Percentiles rank a stretch among this genome's conserved stretches.
Evolutionary conservation across 306 rosid species (phyloP).

Genomic region (Sechiopsis laciniata): DNA sequence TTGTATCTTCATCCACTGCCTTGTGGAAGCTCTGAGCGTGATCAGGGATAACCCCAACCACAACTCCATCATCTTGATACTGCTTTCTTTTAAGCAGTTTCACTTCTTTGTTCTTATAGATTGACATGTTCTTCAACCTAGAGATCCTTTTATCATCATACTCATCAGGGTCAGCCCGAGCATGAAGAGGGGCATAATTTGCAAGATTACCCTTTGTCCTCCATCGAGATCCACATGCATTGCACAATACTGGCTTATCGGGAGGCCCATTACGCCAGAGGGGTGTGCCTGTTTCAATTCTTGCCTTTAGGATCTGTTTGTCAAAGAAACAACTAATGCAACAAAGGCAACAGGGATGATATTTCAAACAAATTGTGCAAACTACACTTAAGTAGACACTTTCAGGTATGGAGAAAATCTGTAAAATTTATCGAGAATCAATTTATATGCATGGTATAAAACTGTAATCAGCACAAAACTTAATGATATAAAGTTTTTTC

Average conservation of each 20-base stretch:
- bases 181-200: constrained; percentile 95
- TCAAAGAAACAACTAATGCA: constrained; percentile 15
- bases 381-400: constrained; percentile 1
- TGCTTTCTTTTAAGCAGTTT: constrained; percentile 70
- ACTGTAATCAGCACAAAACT: background rate
- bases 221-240: constrained; percentile 99
- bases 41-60: constrained; percentile 45
- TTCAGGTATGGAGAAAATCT: background rate
- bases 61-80: constrained; percentile 37
- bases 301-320: constrained; percentile 7
- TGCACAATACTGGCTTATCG: constrained; percentile 95
- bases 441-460: background rate
- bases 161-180: constrained; percentile 82
- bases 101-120: constrained; percentile 68
- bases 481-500: background rate
- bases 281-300: constrained; percentile 74
- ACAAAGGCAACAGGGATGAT: background rate
- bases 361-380: background rate
- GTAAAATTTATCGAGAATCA: background rate
- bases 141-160: constrained; percentile 57
- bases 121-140: constrained; percentile 52
- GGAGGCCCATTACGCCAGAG: constrained; percentile 99
- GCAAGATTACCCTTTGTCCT: constrained; percentile 97
- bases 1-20: constrained; percentile 66
- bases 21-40: constrained; percentile 59